These are phyloP conservation scores for Coelastrella sp. DNA, from an alignment of 139 green algal species.

Conservation along the genomic window DNA sequence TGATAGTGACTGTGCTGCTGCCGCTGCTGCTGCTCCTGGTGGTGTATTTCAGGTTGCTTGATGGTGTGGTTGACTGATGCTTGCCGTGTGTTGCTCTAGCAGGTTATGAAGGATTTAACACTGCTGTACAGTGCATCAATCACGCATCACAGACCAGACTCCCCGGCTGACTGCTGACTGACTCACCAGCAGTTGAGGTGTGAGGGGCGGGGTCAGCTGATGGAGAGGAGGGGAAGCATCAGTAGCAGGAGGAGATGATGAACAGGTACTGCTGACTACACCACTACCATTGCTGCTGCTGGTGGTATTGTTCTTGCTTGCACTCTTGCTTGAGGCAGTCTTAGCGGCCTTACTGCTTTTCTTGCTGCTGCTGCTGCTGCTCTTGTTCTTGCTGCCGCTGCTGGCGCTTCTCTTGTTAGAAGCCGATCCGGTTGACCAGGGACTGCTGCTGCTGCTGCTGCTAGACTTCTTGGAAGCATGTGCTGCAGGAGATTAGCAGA, in stretches of 20 bases:
- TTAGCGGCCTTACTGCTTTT: background rate
- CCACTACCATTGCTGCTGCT: conserved; percentile 4
- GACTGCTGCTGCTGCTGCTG: conserved; percentile 25
- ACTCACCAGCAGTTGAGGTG: conserved; percentile 39
- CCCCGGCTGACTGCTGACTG: background rate
- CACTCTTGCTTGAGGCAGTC: background rate
- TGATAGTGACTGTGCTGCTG: no score
- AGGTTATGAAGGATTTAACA: no score
- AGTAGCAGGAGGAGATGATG: conserved; percentile 5
- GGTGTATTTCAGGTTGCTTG: no score
- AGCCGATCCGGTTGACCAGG: conserved; percentile 15
- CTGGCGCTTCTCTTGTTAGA: conserved; percentile 11
- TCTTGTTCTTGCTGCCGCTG: conserved; percentile 3
- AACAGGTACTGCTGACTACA: background rate
- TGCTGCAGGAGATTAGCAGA: background rate
- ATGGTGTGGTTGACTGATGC: no score
- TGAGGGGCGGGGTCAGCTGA: conserved; percentile 12
- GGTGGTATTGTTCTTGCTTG: conserved; percentile 1
- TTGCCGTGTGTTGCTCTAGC: no score
- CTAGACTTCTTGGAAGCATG: conserved; percentile 20
- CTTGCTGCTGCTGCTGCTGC: conserved; percentile 27
- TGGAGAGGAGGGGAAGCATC: conserved; percentile 15
- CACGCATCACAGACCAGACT: no score
- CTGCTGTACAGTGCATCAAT: no score
- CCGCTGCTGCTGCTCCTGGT: no score